Conservation (phyloP, 1,284 basidiomycete species). For the Ganoderma leucocontextum region DNA sequence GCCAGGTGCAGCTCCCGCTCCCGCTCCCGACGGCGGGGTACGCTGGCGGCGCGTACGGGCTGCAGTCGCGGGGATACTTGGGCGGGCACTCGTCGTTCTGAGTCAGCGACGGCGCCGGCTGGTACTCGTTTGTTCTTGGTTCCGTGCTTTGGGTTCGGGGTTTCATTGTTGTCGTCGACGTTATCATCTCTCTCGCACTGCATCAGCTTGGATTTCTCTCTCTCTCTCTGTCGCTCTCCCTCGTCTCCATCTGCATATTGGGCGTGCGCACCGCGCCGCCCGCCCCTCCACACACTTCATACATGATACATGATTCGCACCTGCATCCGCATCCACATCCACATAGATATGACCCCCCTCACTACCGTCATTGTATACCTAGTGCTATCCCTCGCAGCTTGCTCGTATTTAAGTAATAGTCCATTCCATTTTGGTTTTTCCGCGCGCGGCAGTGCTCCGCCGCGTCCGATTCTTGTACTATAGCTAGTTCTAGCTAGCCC, state of each 20-base stretch:
- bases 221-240: too few relatives aligned
- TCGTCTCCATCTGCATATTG: not conserved
- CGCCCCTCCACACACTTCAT: too few relatives aligned
- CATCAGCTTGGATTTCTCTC: not conserved
- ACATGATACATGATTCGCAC: not conserved
- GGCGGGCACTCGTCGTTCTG: constrained; percentile 4
- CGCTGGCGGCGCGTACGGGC: not conserved
- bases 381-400: not conserved
- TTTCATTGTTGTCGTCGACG: too few relatives aligned
- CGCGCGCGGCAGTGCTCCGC: too few relatives aligned
- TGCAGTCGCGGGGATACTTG: not conserved
- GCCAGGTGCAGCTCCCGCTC: not conserved
- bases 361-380: not conserved
- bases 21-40: constrained; percentile 10
- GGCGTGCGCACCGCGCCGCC: too few relatives aligned
- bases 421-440: not conserved
- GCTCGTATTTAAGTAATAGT: not conserved
- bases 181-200: not conserved
- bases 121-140: too few relatives aligned
- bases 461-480: not conserved
- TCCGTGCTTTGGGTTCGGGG: too few relatives aligned
- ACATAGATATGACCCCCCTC: not conserved
- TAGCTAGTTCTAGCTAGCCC: not conserved
- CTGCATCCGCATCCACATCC: not conserved
- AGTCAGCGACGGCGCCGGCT: not conserved